Evolutionary conservation across 352 stramenopile genomes (phyloP), one percentile per base, ranked within the genome.

Genomic region (Hyaloperonospora brassicae): DNA sequence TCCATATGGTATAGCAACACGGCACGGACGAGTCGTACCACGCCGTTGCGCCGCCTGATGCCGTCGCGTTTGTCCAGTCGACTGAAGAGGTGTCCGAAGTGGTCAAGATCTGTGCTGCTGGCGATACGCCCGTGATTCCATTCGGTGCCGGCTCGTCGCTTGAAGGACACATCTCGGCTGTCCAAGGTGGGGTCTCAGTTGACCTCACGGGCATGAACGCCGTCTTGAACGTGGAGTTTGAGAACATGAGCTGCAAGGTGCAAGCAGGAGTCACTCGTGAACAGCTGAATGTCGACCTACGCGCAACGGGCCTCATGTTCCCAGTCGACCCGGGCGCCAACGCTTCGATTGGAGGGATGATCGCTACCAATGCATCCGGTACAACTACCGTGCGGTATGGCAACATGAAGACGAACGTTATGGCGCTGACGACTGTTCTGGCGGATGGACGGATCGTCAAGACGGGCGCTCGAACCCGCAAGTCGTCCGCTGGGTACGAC

Each of bases 401-500:
- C 41, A 98, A 97, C 57, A 99, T 99, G 95, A 87, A 96, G 63
- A 93, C 97, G 13, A 98, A 97, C 56, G 91, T 98, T 13, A 76
- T 98, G 59, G 77, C 60, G 21, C 58, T 99, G 4, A 97, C 89
- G 51, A 92, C 72, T 14, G 93, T 98, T 17, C 79, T 98, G 63
- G 65, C 88, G 6, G 86, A 95, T 66, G 89, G 87, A 12, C 68
- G 79, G 1, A 84, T 97, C 31, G 84, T 95, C 48, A 83, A 87
- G 58, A 97, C 89, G 5, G 95, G 94, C 5, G 91, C 82, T 43
- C 90, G 89, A 31, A 89, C 95, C 10, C 79, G 95, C 51, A 99
- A 99, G 75, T 97, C 86, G 13, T 97, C 91, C 22, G 95, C 96
- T n/a, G 96, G 96, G 2, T 98, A 98, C 70, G 95, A 98, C 63